Percentiles rank a stretch among this genome's conserved stretches.
phyloP scores from a whole-genome alignment of 2,329 filamentous ascomycete species.

The Exophiala oligosperma region DNA sequence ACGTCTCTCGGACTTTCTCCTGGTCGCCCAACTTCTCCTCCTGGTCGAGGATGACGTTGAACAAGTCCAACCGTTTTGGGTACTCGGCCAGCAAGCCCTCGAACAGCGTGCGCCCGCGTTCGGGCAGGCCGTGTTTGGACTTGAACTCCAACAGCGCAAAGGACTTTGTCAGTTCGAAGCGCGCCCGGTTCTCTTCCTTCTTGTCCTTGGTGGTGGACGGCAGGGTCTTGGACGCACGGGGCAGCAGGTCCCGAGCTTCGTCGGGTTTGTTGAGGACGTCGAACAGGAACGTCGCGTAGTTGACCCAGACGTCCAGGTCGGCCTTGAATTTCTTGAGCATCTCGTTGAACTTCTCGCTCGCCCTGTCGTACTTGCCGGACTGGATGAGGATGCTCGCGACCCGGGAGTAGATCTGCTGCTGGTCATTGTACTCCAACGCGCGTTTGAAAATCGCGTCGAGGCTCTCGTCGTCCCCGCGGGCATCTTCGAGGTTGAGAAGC shows the following conservation, averaged over 20 bases:
- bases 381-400: constrained; percentile 94
- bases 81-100: constrained; percentile 81
- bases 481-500: constrained; percentile 88
- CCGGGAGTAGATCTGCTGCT: constrained; percentile 83
- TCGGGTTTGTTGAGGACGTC: constrained; percentile 68
- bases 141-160: constrained; percentile 93
- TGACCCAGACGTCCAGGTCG: constrained; percentile 80
- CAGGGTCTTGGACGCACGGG: constrained; percentile 82
- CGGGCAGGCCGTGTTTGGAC: constrained; percentile 75
- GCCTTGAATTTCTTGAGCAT: constrained; percentile 82
- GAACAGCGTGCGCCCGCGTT: constrained; percentile 92
- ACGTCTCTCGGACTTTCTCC: constrained; percentile 71
- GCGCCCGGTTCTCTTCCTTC: constrained; percentile 50
- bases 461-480: constrained; percentile 79
- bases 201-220: constrained; percentile 40
- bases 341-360: constrained; percentile 80
- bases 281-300: constrained; percentile 93
- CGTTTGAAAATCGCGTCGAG: constrained; percentile 86
- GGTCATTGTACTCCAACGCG: constrained; percentile 91
- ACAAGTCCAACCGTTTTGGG: constrained; percentile 87
- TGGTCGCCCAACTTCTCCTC: constrained; percentile 65
- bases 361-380: constrained; percentile 80
- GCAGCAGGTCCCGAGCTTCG: constrained; percentile 74
- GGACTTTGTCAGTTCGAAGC: constrained; percentile 75
- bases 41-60: constrained; percentile 87